Base-by-base conservation (phyloP, 148 eudicot genomes). In the Rhododendron kiyosumense region DNA sequence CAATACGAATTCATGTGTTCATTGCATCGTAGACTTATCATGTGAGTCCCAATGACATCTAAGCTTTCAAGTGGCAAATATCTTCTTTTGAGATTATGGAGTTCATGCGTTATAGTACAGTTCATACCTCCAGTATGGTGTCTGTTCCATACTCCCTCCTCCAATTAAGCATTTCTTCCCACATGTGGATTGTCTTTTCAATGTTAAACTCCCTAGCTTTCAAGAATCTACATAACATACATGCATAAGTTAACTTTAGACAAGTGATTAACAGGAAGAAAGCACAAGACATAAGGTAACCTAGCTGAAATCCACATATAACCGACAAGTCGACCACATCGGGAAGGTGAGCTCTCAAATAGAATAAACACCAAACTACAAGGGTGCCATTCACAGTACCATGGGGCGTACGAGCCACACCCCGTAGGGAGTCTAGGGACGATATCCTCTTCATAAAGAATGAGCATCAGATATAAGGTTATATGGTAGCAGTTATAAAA, bases 81-180 rank as follows among this genome's bases (percentile, higher is more conserved):
- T 32, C 61, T 59, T 61, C 82, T 41, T 69, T 76, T 57, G 75
- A 57, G 45, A 76, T 52, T 43, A 48, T n/a, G 46, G 79, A 14
- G 65, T 67, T 79, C 14, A 61, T 3, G 38, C 0, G 8, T 4
- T n/a, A 61, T 54, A n/a, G 38, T 43, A 79, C 82, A 43, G 81
- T 75, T 30, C 20, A 73, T 91, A 94, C 98, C 98, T 94, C 93
- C 85, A 93, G 69, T 85, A 94, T 90, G 73, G 91, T 88, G 86
- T 94, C 98, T 83, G 94, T 80, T 87, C 94, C 96, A 84, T 79
- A 92, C 85, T 94, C 94, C 83, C 89, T 90, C 88, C 98, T 91
- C 98, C 98, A 94, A 28, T 83, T 88, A 67, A 94, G 94, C 98
- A 94, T 94, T 89, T 94, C 94, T 87, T 92, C 94, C 98, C 98